phyloP scores from a whole-genome alignment of 2,329 filamentous ascomycete species.

The Apiospora aurea region DNA sequence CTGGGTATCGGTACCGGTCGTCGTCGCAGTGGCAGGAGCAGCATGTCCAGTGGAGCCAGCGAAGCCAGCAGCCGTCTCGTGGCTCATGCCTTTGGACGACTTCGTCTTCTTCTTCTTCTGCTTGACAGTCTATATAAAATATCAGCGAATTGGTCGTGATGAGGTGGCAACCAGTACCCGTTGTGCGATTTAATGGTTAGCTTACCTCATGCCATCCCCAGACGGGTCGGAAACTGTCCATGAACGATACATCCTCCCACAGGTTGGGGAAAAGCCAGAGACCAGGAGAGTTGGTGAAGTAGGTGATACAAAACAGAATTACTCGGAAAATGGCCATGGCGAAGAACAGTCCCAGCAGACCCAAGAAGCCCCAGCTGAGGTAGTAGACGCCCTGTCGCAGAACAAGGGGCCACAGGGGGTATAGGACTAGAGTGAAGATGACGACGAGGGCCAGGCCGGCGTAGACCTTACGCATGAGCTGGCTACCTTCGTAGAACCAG shows the following conservation, averaged over 20 bases:
- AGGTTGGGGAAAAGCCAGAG: slow-evolving; percentile 99
- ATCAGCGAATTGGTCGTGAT: neutral
- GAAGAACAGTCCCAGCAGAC: slow-evolving; percentile 92
- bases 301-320: slow-evolving; percentile 92
- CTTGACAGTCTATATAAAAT: slow-evolving; percentile 40
- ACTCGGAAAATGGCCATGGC: slow-evolving; percentile 96
- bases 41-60: slow-evolving; percentile 61
- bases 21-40: slow-evolving; percentile 60
- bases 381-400: slow-evolving; percentile 97
- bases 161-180: neutral
- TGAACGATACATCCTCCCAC: slow-evolving; percentile 98
- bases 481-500: slow-evolving; percentile 94
- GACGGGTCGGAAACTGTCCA: slow-evolving; percentile 93
- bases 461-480: slow-evolving; percentile 93
- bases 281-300: slow-evolving; percentile 83
- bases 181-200: slow-evolving; percentile 27
- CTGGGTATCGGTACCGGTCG: slow-evolving; percentile 63
- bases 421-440: slow-evolving; percentile 90
- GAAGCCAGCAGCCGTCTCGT: slow-evolving; percentile 49
- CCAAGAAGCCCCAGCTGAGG: slow-evolving; percentile 90
- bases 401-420: slow-evolving; percentile 94
- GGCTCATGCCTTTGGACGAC: slow-evolving; percentile 51
- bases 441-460: slow-evolving; percentile 80
- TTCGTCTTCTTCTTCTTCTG: slow-evolving; percentile 67
- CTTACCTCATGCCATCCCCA: slow-evolving; percentile 98